These are phyloP conservation scores for Penicillium desertorum DNA, from an alignment of 495 filamentous ascomycete species.

Conservation along the genomic window DNA sequence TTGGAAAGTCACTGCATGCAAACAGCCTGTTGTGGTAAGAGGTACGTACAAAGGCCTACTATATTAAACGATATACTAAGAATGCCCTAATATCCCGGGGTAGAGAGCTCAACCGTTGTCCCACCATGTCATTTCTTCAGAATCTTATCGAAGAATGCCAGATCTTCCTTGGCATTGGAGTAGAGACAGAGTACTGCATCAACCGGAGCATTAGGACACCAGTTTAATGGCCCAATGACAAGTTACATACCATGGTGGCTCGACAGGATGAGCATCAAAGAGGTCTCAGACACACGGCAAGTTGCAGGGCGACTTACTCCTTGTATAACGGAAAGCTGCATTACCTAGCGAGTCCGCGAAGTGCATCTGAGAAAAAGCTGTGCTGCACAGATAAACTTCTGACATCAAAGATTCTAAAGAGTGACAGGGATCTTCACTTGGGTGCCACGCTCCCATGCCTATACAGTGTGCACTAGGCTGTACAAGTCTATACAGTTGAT, in stretches of 20 bases:
- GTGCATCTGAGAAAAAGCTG: conserved; percentile 9
- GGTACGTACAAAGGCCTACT: conserved; percentile 11
- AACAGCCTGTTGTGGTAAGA: conserved; percentile 34
- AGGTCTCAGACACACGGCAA: conserved; percentile 42
- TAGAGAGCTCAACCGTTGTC: conserved; percentile 1
- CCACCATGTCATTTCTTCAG: not conserved
- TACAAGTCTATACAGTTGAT: not conserved
- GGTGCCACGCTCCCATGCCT: conserved; percentile 1
- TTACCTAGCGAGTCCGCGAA: conserved; percentile 25
- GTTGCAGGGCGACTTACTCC: conserved; percentile 36
- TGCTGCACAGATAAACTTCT: conserved; percentile 28
- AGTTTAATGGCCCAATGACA: conserved; percentile 23
- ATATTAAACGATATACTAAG: not conserved
- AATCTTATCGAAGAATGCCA: conserved; percentile 13
- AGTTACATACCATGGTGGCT: conserved; percentile 19
- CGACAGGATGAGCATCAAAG: conserved; percentile 32
- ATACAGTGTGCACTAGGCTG: not conserved
- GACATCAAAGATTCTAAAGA: conserved; percentile 19
- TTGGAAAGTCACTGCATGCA: conserved; percentile 26
- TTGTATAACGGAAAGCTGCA: conserved; percentile 37
- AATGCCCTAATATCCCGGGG: conserved; percentile 5
- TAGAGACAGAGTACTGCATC: conserved; percentile 20
- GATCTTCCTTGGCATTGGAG: conserved; percentile 21
- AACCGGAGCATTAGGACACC: conserved; percentile 29
- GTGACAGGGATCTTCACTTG: not conserved